Evolutionary conservation across 148 eudicot species (phyloP).

Genomic region (Arctostaphylos glauca): DNA sequence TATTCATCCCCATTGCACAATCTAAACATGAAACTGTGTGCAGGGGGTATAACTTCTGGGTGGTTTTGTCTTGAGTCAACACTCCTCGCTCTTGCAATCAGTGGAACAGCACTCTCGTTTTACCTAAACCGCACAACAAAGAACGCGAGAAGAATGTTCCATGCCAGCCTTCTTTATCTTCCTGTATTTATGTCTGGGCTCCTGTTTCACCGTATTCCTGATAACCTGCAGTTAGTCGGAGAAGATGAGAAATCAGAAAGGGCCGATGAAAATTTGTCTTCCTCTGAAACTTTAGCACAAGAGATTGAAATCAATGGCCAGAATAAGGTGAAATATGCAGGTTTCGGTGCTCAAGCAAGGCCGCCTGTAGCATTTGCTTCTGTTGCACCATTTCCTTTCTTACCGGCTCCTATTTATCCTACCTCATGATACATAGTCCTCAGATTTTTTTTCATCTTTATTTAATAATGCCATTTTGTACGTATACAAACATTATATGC

Average conservation of each 20-base stretch:
- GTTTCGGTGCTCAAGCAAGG: constrained; percentile 26
- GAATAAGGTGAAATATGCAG: constrained; percentile 23
- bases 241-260: constrained; percentile 20
- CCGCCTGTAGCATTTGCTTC: constrained; percentile 96
- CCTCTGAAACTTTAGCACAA: constrained; percentile 19
- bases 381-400: constrained; percentile 91
- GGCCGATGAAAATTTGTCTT: constrained; percentile 17
- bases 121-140: constrained; percentile 63
- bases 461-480: background rate
- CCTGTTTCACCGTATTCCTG: constrained; percentile 67
- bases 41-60: constrained; percentile 94
- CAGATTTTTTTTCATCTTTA: background rate
- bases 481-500: background rate
- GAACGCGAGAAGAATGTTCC: constrained; percentile 87
- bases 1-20: background rate
- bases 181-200: constrained; percentile 96
- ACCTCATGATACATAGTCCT: constrained; percentile 1
- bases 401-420: constrained; percentile 75
- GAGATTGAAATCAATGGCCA: constrained; percentile 15
- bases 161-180: constrained; percentile 93
- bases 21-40: constrained; percentile 9
- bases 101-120: constrained; percentile 67
- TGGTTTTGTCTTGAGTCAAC: constrained; percentile 96
- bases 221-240: constrained; percentile 38
- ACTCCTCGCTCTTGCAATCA: constrained; percentile 69